Evolutionary conservation across 495 filamentous ascomycete genomes (phyloP).

Genomic region (Penicillium flavigenum): DNA sequence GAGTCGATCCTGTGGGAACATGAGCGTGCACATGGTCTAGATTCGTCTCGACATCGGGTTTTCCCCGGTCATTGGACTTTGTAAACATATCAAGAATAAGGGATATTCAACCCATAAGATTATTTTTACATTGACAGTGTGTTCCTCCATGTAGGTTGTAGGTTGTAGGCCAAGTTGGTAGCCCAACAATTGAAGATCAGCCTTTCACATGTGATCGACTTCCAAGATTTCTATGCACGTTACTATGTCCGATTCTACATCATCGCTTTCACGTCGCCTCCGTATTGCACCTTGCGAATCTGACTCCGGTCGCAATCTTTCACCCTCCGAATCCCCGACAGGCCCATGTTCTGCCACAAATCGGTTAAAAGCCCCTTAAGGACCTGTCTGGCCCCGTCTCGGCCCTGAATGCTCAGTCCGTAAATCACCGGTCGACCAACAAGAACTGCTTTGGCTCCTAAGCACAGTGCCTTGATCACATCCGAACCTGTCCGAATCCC

Average conservation of each 20-base stretch:
- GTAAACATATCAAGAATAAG: conserved; percentile 23
- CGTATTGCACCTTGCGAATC: conserved; percentile 53
- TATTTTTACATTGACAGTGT: neutral
- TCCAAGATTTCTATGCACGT: neutral
- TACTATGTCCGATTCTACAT: conserved; percentile 25
- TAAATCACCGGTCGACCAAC: conserved; percentile 86
- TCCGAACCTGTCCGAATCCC: conserved; percentile 62
- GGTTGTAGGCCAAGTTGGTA: neutral
- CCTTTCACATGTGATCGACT: conserved; percentile 26
- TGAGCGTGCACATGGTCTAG: conserved; percentile 11
- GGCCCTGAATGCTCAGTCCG: conserved; percentile 65
- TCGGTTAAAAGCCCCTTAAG: conserved; percentile 58
- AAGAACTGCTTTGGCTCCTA: conserved; percentile 86
- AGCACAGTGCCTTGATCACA: conserved; percentile 80
- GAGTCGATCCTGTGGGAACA: conserved; percentile 48
- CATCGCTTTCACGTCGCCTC: conserved; percentile 51
- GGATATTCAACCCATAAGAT: conserved; percentile 4
- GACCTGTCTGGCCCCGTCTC: conserved; percentile 58
- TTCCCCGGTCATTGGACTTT: conserved; percentile 6
- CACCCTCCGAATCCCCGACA: conserved; percentile 55
- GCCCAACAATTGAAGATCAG: neutral
- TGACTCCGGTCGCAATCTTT: conserved; percentile 51
- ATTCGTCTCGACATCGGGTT: conserved; percentile 1
- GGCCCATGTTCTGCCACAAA: conserved; percentile 59
- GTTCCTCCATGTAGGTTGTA: neutral